Base-by-base conservation (phyloP, 2,329 filamentous ascomycete genomes). In the Rosellinia necatrix region DNA sequence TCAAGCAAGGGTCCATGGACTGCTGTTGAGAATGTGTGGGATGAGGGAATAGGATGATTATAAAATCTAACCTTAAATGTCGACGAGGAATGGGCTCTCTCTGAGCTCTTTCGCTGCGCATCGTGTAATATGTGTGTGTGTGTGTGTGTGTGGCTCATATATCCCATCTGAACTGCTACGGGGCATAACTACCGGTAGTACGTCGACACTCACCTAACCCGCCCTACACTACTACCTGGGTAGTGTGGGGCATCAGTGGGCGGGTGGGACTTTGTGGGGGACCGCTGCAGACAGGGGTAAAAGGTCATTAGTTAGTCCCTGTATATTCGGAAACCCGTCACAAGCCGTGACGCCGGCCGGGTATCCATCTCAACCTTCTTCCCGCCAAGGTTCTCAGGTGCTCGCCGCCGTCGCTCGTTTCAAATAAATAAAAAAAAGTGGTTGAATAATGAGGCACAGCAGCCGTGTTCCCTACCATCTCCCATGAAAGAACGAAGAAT, bases 1-100 rank as follows among this genome's bases (percentile, higher is more conserved):
- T 1, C 53, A 24, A 43, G 49, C 24, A 25, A 51, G 57, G 38
- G 47, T 70, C 6, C 64, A 70, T 57, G 69, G 68, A 46, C 41
- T 68, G 58, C 37, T 71, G 30, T 49, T 71, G 15, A 54, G 27
- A 8, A 66, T 71, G 64, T 66, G 66, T 34, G 62, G 35, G 37
- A 38, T 58, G 27, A 27, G 46, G 24, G 19, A 29, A 35, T 51
- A 55, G 15, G 9, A 21, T n/a, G 2, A 12, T 9, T 10, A 35
- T 35, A 35, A 7, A n/a, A n/a, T n/a, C n/a, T n/a, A n/a, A n/a
- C n/a, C n/a, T n/a, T n/a, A n/a, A n/a, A n/a, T n/a, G n/a, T n/a
- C n/a, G n/a, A n/a, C n/a, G n/a, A n/a, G n/a, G n/a, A n/a, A n/a
- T n/a, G n/a, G n/a, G n/a, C n/a, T n/a, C n/a, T n/a, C n/a, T n/a